Conservation (phyloP, 73 alveolate genomes). For the Uronychia setigera region DNA sequence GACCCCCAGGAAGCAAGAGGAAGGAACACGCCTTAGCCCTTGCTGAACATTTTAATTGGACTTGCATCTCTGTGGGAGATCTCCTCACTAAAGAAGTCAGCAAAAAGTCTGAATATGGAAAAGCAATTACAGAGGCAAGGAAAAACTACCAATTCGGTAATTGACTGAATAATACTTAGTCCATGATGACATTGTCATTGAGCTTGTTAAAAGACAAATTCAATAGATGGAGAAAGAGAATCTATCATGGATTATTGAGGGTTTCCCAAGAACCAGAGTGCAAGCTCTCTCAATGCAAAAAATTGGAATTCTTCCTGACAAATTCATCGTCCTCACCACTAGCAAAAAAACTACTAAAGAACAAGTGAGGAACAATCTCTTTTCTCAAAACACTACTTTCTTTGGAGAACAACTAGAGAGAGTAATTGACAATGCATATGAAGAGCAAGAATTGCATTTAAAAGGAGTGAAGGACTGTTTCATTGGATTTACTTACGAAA, state of each 20-base stretch:
- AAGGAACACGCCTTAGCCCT: slow-evolving; percentile 74
- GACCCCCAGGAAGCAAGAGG: slow-evolving; percentile 83
- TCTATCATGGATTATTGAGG: slow-evolving; percentile 90
- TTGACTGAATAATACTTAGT: slow-evolving; percentile 16
- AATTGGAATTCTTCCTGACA: slow-evolving; percentile 95
- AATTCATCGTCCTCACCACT: slow-evolving; percentile 77
- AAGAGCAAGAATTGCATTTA: slow-evolving; percentile 73
- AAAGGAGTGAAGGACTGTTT: slow-evolving; percentile 86
- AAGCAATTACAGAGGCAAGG: slow-evolving; percentile 30
- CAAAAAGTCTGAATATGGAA: slow-evolving; percentile 70
- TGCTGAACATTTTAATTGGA: slow-evolving; percentile 70
- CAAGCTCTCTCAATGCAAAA: slow-evolving; percentile 94
- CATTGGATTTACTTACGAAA: slow-evolving; percentile 77
- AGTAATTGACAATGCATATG: slow-evolving; percentile 59
- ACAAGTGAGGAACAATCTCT: slow-evolving; percentile 46
- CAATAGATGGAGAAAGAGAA: slow-evolving; percentile 85
- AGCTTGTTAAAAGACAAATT: slow-evolving; percentile 75
- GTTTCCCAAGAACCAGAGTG: slow-evolving; percentile 94
- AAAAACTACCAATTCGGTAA: slow-evolving; percentile 69
- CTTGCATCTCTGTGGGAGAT: slow-evolving; percentile 75
- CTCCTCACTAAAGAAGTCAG: slow-evolving; percentile 79
- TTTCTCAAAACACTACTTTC: slow-evolving; percentile 26
- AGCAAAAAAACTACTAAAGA: slow-evolving; percentile 17
- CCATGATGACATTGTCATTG: slow-evolving; percentile 85
- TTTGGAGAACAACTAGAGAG: slow-evolving; percentile 64